phyloP scores from a whole-genome alignment of 2,329 filamentous ascomycete genomes.

The Coniochaeta ligniaria region DNA sequence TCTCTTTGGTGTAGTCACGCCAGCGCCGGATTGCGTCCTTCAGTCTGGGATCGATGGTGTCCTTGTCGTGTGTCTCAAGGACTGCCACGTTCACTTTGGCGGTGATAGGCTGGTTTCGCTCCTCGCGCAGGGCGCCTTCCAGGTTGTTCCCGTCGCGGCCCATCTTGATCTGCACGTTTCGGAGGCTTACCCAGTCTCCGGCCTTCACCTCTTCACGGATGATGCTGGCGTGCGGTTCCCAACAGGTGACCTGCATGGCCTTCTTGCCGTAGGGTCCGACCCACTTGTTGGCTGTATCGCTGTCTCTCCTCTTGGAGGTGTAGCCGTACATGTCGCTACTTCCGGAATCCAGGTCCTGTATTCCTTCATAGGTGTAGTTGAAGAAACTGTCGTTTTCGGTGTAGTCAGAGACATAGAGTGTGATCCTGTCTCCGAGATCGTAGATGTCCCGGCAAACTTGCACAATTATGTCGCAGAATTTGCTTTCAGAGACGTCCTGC shows the following conservation, averaged over 20 bases:
- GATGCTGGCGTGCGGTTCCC: constrained; percentile 55
- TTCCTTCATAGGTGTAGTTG: constrained; percentile 30
- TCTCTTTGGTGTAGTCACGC: constrained; percentile 52
- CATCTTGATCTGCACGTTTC: constrained; percentile 65
- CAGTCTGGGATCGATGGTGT: constrained; percentile 38
- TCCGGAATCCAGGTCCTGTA: constrained; percentile 21
- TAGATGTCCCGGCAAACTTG: constrained; percentile 55
- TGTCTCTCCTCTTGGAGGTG: constrained; percentile 26
- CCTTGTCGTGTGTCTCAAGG: constrained; percentile 32
- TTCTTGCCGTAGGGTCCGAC: constrained; percentile 66
- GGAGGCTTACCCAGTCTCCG: constrained; percentile 58
- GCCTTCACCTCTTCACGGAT: constrained; percentile 47
- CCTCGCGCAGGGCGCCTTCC: constrained; percentile 65
- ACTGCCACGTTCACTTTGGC: constrained; percentile 51
- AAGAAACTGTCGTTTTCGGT: constrained; percentile 63
- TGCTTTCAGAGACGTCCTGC: constrained; percentile 47
- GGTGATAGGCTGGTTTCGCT: constrained; percentile 29
- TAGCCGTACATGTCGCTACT: constrained; percentile 38
- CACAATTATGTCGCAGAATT: constrained; percentile 63
- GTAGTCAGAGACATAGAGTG: constrained; percentile 77
- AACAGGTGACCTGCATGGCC: constrained; percentile 66
- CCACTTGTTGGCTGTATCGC: constrained; percentile 54
- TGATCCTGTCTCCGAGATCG: constrained; percentile 36
- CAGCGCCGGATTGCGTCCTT: constrained; percentile 57
- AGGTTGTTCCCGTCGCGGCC: constrained; percentile 46